These are phyloP conservation scores for Albatrellus ellisii DNA, from an alignment of 768 basidiomycete genomes.

Conservation along the genomic window DNA sequence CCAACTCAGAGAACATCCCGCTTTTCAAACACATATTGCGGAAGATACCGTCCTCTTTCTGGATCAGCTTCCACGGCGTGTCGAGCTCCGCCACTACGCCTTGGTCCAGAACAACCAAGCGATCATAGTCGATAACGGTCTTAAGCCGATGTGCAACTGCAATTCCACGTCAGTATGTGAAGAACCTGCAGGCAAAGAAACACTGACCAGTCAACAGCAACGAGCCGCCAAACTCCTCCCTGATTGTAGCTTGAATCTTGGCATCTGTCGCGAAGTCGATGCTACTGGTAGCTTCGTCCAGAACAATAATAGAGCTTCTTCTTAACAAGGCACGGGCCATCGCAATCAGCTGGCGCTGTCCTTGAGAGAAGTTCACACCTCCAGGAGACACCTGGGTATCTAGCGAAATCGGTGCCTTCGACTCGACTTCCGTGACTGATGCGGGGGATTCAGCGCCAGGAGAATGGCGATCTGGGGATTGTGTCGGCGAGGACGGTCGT, in stretches of 20 bases:
- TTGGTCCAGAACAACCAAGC: constrained; percentile 64
- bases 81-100: constrained; percentile 39
- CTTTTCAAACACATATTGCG: constrained; percentile 45
- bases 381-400: constrained; percentile 76
- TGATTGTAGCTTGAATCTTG: constrained; percentile 81
- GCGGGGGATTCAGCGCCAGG: constrained; percentile 23
- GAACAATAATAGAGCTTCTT: constrained; percentile 57
- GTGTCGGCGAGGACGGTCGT: constrained; percentile 24
- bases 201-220: constrained; percentile 26
- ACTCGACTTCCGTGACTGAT: constrained; percentile 37
- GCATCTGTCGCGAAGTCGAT: constrained; percentile 83
- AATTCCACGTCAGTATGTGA: not conserved
- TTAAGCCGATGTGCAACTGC: constrained; percentile 22
- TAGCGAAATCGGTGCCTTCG: constrained; percentile 44
- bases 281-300: constrained; percentile 79
- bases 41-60: constrained; percentile 33
- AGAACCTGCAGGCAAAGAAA: not conserved
- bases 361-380: constrained; percentile 86
- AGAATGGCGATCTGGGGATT: constrained; percentile 25
- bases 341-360: constrained; percentile 79
- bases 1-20: constrained; percentile 46
- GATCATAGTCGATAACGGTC: constrained; percentile 71
- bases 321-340: constrained; percentile 74
- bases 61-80: constrained; percentile 34
- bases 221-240: constrained; percentile 71